Base-by-base conservation (phyloP, 75 land plant genomes). In the Sequoia sempervirens region DNA sequence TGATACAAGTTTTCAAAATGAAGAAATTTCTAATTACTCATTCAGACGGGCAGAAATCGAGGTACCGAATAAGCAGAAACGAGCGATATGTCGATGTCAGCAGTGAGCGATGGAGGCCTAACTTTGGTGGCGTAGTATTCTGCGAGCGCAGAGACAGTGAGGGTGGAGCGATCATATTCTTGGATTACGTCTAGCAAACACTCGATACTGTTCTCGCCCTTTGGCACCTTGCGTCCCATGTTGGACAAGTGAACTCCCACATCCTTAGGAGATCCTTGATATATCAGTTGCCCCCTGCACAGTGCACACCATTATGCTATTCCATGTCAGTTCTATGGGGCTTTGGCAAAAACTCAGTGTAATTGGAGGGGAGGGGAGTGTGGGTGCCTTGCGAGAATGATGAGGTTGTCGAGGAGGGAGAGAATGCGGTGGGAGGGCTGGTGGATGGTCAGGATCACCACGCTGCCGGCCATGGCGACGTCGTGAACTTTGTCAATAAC, bases 401-500 rank as follows among this genome's bases (percentile, higher is more conserved):
- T 86, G 38, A 94, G 91, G 69, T 90, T 92, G 61, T 94, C 91
- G 0, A 94, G 85, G 13, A 94, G 88, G 43, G 73, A 32, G 64
- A 79, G 89, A 81, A 94, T 94, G 28, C 96, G 84, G 26, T 85
- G 87, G 50, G 91, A 90, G 2, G 96, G 96, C 83, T 94, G 96
- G 82, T 94, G 96, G 56, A 94, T 91, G 14, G 96, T 90, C 76
- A 94, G 89, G 81, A 94, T 85, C 9, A 94, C 95, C 13, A 91
- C 90, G 86, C 96, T 94, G 2, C 96, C 95, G 0, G 87, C 80
- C 66, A 92, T 83, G 0, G 96, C 96, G 26, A 94, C 93, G 78
- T 87, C 82, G n/a, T 89, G 92, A 34, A 94, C 88, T 78, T 85
- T 90, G 56, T 93, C 90, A 26, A 94, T 88, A 23, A 94, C 96